Evolutionary conservation across 441 rosid genomes (phyloP).

Genomic region (Metrosideros polymorpha): DNA sequence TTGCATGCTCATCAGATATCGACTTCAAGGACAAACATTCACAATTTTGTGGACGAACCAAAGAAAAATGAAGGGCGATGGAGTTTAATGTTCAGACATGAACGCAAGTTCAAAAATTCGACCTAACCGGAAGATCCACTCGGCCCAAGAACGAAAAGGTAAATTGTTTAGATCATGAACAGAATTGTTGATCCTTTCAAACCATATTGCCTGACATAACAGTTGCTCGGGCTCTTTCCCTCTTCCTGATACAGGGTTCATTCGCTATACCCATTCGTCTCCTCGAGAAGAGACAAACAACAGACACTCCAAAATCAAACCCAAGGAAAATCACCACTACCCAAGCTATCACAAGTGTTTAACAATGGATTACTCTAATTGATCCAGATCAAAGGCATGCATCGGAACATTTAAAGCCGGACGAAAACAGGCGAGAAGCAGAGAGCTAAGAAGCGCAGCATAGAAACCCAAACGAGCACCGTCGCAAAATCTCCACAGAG

Average conservation of each 20-base stretch:
- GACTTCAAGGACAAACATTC: not conserved
- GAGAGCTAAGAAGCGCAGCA: not conserved
- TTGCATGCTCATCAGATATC: not conserved
- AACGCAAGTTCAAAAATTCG: not conserved
- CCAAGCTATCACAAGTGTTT: not conserved
- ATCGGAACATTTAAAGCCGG: not conserved
- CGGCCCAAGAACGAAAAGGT: not conserved
- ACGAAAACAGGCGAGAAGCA: not conserved
- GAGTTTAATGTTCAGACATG: not conserved
- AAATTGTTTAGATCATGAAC: not conserved
- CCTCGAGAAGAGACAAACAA: not conserved
- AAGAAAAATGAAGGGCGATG: not conserved
- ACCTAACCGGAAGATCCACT: not conserved
- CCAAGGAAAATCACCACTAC: not conserved
- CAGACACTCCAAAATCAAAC: not conserved
- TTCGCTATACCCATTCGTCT: not conserved
- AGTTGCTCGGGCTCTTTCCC: not conserved
- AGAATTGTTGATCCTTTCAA: not conserved
- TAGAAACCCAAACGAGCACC: not conserved
- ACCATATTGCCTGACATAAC: not conserved
- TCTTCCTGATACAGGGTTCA: not conserved
- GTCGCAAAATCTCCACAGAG: not conserved
- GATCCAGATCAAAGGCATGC: not conserved
- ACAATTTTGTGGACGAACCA: not conserved
- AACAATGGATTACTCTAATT: not conserved